phyloP scores from a whole-genome alignment of 129 eudicot genomes.

The sunflower (Helianthus annuus) region HanXRQr2.0-SUNRISE NC_035440.2:51309983-51310482 shows the following conservation, averaged over 20 bases:
- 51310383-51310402: slow-evolving; percentile 54
- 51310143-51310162: slow-evolving; percentile 47
- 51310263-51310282: slow-evolving; percentile 68
- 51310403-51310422: slow-evolving; percentile 56
- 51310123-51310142: slow-evolving; percentile 45
- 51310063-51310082: slow-evolving; percentile 35
- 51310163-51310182: slow-evolving; percentile 44
- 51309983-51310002: slow-evolving; percentile 29
- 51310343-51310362: slow-evolving; percentile 46
- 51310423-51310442: slow-evolving; percentile 46
- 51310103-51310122: slow-evolving; percentile 39
- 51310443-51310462: slow-evolving; percentile 42
- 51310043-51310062: slow-evolving; percentile 46
- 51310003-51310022: slow-evolving; percentile 38
- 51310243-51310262: slow-evolving; percentile 39
- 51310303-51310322: slow-evolving; percentile 49
- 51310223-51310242: slow-evolving; percentile 32
- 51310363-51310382: slow-evolving; percentile 33
- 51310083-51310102: slow-evolving; percentile 49
- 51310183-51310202: slow-evolving; percentile 13
- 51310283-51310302: slow-evolving; percentile 28
- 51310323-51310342: slow-evolving; percentile 58
- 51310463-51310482: slow-evolving; percentile 29
- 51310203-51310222: slow-evolving; percentile 12
- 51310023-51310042: slow-evolving; percentile 55